Percentiles rank a stretch among this genome's conserved stretches.
These are phyloP conservation scores for Colletotrichum trifolii DNA, from an alignment of 2,329 filamentous ascomycete genomes.

Conservation along the genomic window DNA sequence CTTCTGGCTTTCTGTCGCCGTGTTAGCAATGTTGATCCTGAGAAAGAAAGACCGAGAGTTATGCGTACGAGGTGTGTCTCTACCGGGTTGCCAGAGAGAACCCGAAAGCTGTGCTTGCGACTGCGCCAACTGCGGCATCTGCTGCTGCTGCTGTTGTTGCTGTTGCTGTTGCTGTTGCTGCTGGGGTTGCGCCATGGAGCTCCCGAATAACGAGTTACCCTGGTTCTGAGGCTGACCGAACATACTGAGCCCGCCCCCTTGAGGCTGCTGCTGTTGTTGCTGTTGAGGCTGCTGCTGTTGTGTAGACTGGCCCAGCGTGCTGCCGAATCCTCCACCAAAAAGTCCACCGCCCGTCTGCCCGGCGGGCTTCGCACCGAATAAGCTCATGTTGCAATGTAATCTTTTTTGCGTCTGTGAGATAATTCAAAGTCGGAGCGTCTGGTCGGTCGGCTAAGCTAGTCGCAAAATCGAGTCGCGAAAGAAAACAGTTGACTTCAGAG, in stretches of 20 bases:
- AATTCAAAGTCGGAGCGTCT: neutral
- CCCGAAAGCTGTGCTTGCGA: conserved; percentile 59
- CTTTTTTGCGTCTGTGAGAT: conserved; percentile 23
- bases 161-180: conserved; percentile 54
- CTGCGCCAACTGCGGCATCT: conserved; percentile 55
- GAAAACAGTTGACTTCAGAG: conserved; percentile 15
- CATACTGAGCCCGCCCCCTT: conserved; percentile 44
- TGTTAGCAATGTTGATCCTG: neutral
- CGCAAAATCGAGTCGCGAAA: conserved; percentile 20
- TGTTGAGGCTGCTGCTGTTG: conserved; percentile 48
- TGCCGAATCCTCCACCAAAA: conserved; percentile 44
- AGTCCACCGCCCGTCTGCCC: conserved; percentile 37
- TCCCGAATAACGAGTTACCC: conserved; percentile 49
- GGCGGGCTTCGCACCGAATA: conserved; percentile 54
- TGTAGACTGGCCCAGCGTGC: conserved; percentile 48
- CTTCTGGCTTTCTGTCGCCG: conserved; percentile 68
- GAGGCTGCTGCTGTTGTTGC: conserved; percentile 43
- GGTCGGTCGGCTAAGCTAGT: neutral
- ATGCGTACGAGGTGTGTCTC: conserved; percentile 59
- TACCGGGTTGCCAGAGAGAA: conserved; percentile 65
- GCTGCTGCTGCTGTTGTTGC: conserved; percentile 54
- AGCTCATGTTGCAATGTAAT: conserved; percentile 37
- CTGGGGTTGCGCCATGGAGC: conserved; percentile 47
- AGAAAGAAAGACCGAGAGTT: neutral
- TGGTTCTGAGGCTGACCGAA: conserved; percentile 51